Base-by-base conservation (phyloP, 2,329 filamentous ascomycete genomes). In the Aureobasidium sp. region DNA sequence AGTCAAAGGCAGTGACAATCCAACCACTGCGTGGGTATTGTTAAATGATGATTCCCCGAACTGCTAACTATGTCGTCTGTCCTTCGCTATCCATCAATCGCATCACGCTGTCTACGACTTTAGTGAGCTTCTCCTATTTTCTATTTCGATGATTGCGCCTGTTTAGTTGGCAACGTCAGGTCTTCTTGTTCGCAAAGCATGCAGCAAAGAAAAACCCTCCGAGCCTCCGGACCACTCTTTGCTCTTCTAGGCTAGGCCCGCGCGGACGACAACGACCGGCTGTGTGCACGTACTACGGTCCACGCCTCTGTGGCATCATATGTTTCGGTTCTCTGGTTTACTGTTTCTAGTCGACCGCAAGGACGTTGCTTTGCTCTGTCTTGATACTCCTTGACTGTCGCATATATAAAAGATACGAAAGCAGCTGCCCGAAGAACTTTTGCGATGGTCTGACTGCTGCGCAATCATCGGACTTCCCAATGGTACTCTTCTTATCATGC, bases 321-420 rank as follows among this genome's bases (percentile, higher is more conserved):
- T 47, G 42, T 47, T 30, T 47, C 32, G 41, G 32, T 37, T 47
- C 21, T 27, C 44, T 6, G 25, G 44, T 3, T 34, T 32, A 17
- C 17, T 47, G 44, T 47, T 47, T 24, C 44, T 35, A 16, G 19
- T 47, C 22, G 44, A 47, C 44, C 14, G 30, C 44, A 47, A 12
- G 44, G 30, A 47, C 37, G n/a, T 34, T 35, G 16, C 22, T 22
- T 32, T 29, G 41, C 7, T 11, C 32, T 35, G 12, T 35, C 32
- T 16, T 3, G 6, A 35, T 6, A 35, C 44, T 35, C 21, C 41
- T 19, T 24, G 19, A 34, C 30, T 37, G 44, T 47, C 44, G 44
- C 44, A 47, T 47, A 25, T 8, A 47, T n/a, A 42, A 22, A 8
- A n/a, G n/a, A n/a, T n/a, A n/a, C n/a, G n/a, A n/a, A n/a, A n/a